Evolutionary conservation across 768 basidiomycete species (phyloP), one percentile per base, ranked within the genome.

Genomic region (Trametes coccinea): DNA sequence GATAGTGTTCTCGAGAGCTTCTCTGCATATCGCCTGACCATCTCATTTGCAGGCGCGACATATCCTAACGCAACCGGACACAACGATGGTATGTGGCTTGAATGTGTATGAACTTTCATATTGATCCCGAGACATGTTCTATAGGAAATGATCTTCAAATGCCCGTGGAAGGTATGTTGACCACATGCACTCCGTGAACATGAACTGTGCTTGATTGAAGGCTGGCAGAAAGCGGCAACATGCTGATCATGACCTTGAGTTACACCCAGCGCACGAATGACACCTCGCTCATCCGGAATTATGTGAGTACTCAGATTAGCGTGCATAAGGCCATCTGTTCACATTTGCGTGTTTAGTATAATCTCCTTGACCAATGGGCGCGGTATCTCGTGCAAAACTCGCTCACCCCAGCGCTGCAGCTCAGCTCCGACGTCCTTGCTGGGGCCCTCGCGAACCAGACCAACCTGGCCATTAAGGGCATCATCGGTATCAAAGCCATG

Each of bases 221-320:
- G 5, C 14, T 7, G 31, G 17, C 27, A 86, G 88, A 89, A 73
- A 84, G 84, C 59, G 88, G 86, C 16, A 89, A 90, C 67, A 88
- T 88, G 85, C 74, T 89, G 6, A 87, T 88, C 71, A 87, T 88
- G 87, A 77, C 85, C 1, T 74, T 87, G 53, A 82, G 82, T 63
- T 85, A 88, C 66, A 81, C 81, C 2, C 84, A 83, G 60, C 79
- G 75, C 63, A 78, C 83, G 0, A 74, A 76, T 9, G 84, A 87
- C 65, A 70, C 53, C 17, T 81, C 83, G 2, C 80, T 85, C 50
- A 67, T 88, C 53, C 65, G 54, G n/a, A 69, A 72, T 66, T 84
- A 82, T 61, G 79, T 79, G 50, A 55, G 79, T 68, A 30, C 40
- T 13, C 50, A 34, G 14, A 17, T 8, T 29, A 27, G 16, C 22